Evolutionary conservation across 2,329 filamentous ascomycete species (phyloP), one percentile per base, ranked within the genome.

Genomic region (Clonostachys byssicola): DNA sequence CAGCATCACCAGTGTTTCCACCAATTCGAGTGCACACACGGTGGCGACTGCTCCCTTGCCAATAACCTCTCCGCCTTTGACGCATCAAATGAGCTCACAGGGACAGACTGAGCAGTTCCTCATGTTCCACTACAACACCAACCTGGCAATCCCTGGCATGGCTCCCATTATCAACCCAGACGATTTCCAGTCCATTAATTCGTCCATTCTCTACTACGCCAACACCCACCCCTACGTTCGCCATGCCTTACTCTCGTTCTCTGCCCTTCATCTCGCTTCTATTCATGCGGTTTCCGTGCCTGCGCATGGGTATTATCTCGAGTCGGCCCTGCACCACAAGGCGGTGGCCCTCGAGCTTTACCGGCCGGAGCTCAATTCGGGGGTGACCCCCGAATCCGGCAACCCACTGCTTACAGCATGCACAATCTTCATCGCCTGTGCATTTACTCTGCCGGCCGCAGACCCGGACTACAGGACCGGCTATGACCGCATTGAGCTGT

Each of bases 181-280:
- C n/a, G 16, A 45, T 16, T 45, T 34, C 20, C 36, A 36, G 12
- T 12, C 43, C 12, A 34, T 51, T 7, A 47, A 49, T 36, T 20
- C 36, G 9, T 33, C 45, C n/a, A 49, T 51, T 14, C 43, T 48
- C 13, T 33, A 30, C 30, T 41, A 49, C 36, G 34, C 39, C 18
- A 14, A 16, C 17, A 40, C 43, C 6, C 14, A 33, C 7, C 44
- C 42, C 12, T 47, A 49, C 44, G 49, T 51, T 13, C 43, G 40
- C 8, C 42, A 49, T 23, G 42, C 47, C 17, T 35, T 49, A 1
- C 44, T 51, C 18, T 41, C 44, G 42, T 51, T 45, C 44, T 47
- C 49, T 10, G 49, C 47, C 16, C 39, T 51, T 17, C 49, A 51
- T 36, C 47, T 51, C 2, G 44, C 49, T 7, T 49, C 47, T 20